These are phyloP conservation scores for Gymnopilus junonius DNA, from an alignment of 768 basidiomycete species.

Conservation along the genomic window DNA sequence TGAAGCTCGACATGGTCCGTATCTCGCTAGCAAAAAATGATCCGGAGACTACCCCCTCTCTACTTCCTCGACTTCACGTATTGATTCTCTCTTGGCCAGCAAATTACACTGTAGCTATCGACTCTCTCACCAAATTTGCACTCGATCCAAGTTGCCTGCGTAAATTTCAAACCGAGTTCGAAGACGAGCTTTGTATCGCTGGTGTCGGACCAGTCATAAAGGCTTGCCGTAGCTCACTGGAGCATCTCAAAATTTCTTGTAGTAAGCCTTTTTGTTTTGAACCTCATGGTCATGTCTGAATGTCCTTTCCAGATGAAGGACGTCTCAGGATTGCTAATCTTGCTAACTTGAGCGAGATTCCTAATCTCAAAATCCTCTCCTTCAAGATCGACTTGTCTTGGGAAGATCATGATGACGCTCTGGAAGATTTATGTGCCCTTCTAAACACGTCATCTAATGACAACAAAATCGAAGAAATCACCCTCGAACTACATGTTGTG, in stretches of 20 bases:
- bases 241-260: too few relatives aligned
- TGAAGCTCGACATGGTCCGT: not conserved
- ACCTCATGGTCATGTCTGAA: too few relatives aligned
- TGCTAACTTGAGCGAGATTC: not conserved
- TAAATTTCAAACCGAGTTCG: too few relatives aligned
- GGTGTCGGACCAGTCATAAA: too few relatives aligned
- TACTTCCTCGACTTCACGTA: not conserved
- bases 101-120: not conserved
- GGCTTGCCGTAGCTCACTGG: too few relatives aligned
- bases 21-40: not conserved
- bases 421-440: not conserved
- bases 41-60: not conserved
- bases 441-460: not conserved
- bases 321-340: not conserved
- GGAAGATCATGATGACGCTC: not conserved
- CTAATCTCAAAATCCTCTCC: not conserved
- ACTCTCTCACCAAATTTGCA: not conserved
- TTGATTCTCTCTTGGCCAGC: not conserved
- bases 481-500: not conserved
- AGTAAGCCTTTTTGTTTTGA: too few relatives aligned
- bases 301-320: not conserved
- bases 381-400: not conserved
- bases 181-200: too few relatives aligned
- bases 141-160: not conserved
- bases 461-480: not conserved